Conservation (phyloP, 108 stramenopile species). For the Nannochloropsis salina region DNA sequence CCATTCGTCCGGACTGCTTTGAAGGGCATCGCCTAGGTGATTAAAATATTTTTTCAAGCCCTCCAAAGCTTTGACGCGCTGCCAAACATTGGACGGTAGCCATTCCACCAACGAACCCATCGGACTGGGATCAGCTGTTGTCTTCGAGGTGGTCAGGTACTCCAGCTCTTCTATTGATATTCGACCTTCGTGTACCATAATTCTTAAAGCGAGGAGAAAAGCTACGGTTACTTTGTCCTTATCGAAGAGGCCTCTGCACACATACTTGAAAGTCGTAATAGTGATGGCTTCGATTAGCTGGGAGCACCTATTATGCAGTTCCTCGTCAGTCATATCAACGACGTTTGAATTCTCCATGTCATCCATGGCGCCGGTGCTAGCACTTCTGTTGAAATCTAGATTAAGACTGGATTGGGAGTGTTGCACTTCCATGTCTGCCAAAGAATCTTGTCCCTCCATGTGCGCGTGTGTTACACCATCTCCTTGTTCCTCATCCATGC, state of each 20-base stretch:
- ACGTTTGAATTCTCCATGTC: conserved; percentile 30
- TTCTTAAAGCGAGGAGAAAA: conserved; percentile 62
- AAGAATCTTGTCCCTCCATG: neutral
- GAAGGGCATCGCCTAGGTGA: conserved; percentile 66
- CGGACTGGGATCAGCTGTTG: conserved; percentile 60
- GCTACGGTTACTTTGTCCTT: conserved; percentile 69
- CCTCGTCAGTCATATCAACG: conserved; percentile 55
- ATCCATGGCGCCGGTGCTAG: conserved; percentile 31
- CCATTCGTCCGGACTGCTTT: conserved; percentile 70
- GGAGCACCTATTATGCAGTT: conserved; percentile 54
- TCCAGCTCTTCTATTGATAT: conserved; percentile 60
- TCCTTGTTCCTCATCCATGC: conserved; percentile 18
- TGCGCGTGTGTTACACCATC: too few species aligned
- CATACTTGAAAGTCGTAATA: conserved; percentile 62
- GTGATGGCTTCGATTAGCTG: conserved; percentile 64
- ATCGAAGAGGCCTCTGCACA: conserved; percentile 68
- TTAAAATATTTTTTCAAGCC: conserved; percentile 55
- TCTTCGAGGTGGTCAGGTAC: conserved; percentile 58
- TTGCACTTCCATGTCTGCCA: neutral
- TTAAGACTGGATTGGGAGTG: neutral
- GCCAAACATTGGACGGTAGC: conserved; percentile 68
- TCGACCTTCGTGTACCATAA: conserved; percentile 61
- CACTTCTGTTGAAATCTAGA: neutral
- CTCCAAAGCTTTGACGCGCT: conserved; percentile 66
- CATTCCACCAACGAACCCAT: conserved; percentile 71